phyloP scores from a whole-genome alignment of 2,329 filamentous ascomycete species.

The Graphiopsis chlorocephala region DNA sequence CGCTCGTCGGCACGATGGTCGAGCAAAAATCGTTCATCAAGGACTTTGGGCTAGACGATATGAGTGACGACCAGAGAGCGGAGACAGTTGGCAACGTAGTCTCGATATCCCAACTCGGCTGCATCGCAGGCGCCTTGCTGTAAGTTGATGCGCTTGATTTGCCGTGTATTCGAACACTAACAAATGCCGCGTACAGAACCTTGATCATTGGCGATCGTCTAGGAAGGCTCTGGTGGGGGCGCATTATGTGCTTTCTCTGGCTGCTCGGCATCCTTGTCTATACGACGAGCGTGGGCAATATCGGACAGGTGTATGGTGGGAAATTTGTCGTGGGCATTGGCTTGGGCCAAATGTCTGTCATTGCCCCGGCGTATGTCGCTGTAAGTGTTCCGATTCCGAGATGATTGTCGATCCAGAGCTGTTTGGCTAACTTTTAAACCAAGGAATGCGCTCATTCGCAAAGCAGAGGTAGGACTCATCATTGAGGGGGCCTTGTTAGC shows the following conservation, averaged over 20 bases:
- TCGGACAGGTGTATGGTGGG: slow-evolving; percentile 58
- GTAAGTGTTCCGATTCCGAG: slow-evolving; percentile 26
- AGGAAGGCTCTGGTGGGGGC: slow-evolving; percentile 44
- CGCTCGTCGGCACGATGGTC: slow-evolving; percentile 57
- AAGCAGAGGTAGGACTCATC: neutral
- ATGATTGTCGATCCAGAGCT: neutral
- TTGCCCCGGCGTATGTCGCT: slow-evolving; percentile 55
- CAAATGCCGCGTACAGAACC: slow-evolving; percentile 46
- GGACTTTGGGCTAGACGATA: slow-evolving; percentile 55
- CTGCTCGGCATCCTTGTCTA: slow-evolving; percentile 43
- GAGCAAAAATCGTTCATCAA: slow-evolving; percentile 62
- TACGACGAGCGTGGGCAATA: slow-evolving; percentile 35
- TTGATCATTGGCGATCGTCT: slow-evolving; percentile 47
- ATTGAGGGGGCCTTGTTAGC: neutral
- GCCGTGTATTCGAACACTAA: neutral
- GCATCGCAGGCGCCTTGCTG: slow-evolving; percentile 60
- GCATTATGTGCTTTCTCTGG: slow-evolving; percentile 42
- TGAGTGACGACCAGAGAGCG: slow-evolving; percentile 54
- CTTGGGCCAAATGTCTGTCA: slow-evolving; percentile 45
- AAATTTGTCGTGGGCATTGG: slow-evolving; percentile 55
- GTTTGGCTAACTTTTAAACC: neutral
- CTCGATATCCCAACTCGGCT: slow-evolving; percentile 76
- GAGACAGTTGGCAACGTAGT: slow-evolving; percentile 69
- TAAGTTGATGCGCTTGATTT: neutral
- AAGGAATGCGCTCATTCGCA: neutral